Evolutionary conservation across 2,329 filamentous ascomycete species (phyloP).

Genomic region (Trichophyton rubrum): DNA sequence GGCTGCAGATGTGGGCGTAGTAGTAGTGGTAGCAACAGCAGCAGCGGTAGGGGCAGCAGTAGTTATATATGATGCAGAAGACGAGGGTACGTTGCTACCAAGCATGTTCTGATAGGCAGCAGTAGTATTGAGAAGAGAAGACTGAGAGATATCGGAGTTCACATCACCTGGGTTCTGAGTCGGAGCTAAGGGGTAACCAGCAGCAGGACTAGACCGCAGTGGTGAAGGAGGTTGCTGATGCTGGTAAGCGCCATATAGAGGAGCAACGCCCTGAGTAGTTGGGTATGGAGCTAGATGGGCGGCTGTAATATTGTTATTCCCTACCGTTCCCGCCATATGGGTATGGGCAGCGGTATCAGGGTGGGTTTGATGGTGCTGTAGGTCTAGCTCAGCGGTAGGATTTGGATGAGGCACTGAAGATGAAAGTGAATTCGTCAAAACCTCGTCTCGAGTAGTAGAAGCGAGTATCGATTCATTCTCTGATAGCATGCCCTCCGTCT

Average conservation of each 20-base stretch:
- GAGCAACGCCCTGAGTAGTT: neutral
- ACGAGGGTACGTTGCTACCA: slow-evolving; percentile 34
- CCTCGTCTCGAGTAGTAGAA: slow-evolving; percentile 1
- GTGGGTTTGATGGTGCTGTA: neutral
- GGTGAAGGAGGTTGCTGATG: neutral
- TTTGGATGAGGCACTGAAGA: slow-evolving; percentile 2
- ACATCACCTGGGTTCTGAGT: slow-evolving; percentile 16
- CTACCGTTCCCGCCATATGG: neutral
- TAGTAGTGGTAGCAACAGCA: slow-evolving; percentile 16
- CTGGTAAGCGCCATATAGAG: neutral
- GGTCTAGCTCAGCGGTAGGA: neutral
- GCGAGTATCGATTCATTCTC: slow-evolving; percentile 14
- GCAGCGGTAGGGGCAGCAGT: slow-evolving; percentile 16
- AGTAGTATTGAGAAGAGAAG: slow-evolving; percentile 22
- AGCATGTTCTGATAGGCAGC: slow-evolving; percentile 39
- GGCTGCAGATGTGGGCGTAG: slow-evolving; percentile 15
- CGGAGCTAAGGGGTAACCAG: neutral
- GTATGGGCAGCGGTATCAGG: neutral
- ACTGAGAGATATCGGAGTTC: slow-evolving; percentile 14
- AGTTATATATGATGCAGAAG: slow-evolving; percentile 12
- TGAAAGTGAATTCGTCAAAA: neutral
- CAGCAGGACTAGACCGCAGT: neutral
- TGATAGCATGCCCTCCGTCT: slow-evolving; percentile 17
- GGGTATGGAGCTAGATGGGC: neutral
- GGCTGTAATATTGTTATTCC: neutral